Evolutionary conservation across 805 yeast species (phyloP), one percentile per base, ranked within the genome.

Genomic region (Ogataea paradorogensis): DNA sequence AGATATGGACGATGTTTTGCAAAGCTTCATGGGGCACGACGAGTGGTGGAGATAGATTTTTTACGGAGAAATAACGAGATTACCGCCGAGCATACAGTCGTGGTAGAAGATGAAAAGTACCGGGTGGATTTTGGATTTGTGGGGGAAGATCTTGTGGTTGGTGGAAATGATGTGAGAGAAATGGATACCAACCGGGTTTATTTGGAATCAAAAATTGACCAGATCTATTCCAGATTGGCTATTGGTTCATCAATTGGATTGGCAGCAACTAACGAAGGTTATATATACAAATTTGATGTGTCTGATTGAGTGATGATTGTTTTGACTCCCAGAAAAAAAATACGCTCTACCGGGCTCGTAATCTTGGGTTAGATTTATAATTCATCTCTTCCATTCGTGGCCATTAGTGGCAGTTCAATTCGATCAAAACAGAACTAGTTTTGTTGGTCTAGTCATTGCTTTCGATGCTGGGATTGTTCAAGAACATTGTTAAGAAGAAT

Each of bases 391-490:
- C 6, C 20, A 18, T 18, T 18, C 4, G 20, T 30, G 32, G 33
- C 35, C 35, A 13, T 16, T 7, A 24, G 24, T 15, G 31, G 22
- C 39, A 22, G 10, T 27, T 13, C 11, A 14, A 31, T 18, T 18
- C 10, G n/a, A 22, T 14, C 7, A 8, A 18, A 5, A 13, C 42
- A 9, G 33, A 26, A 15, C 20, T 13, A 26, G 7, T 28, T 18
- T 35, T 16, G 15, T 16, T 22, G 14, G 15, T 22, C 11, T 7
- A 20, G 35, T 27, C 40, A 27, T 38, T 33, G 29, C 43, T 24
- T 23, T 38, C 11, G 8, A 58, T 58, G 63, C 33, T 58, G 30
- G 63, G 58, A 29, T 42, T 58, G 9, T 53, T 58, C 34, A 58
- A 58, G 24, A 58, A 50, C 27, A 56, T 58, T 9, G 49, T 58